A percentile compares a stretch with the other conserved stretches of the same genome.
Evolutionary conservation across 2,329 filamentous ascomycete species (phyloP).

Genomic region (Calonectria leucothoes): DNA sequence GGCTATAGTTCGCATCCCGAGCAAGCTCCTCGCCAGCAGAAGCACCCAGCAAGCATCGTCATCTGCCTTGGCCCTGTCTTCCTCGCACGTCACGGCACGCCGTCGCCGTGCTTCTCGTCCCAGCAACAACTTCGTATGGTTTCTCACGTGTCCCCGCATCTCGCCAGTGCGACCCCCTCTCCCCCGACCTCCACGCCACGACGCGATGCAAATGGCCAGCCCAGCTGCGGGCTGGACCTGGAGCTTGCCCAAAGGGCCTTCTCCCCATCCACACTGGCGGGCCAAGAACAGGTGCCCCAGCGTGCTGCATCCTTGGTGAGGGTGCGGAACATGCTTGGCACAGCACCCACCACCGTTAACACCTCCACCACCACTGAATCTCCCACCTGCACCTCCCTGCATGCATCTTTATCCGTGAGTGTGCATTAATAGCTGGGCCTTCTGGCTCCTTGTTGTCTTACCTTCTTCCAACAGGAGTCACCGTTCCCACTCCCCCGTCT

Average conservation of each 20-base stretch:
- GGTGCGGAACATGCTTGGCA: slow-evolving; percentile 24
- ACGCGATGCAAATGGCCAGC: slow-evolving; percentile 37
- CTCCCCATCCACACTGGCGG: slow-evolving; percentile 6
- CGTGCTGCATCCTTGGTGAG: slow-evolving; percentile 17
- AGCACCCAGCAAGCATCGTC: slow-evolving; percentile 12
- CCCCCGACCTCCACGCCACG: slow-evolving; percentile 42
- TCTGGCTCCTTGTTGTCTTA: slow-evolving; percentile 43
- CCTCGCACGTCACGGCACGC: slow-evolving; percentile 39
- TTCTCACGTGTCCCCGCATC: slow-evolving; percentile 45
- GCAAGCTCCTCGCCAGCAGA: not conserved
- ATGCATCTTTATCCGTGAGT: slow-evolving; percentile 41
- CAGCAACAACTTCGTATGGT: slow-evolving; percentile 38
- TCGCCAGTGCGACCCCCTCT: slow-evolving; percentile 24
- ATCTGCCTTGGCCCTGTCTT: slow-evolving; percentile 14
- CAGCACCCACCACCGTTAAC: slow-evolving; percentile 33
- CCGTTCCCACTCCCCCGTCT: slow-evolving; percentile 35
- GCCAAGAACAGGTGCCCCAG: slow-evolving; percentile 22
- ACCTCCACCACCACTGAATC: slow-evolving; percentile 12
- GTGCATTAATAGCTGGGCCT: slow-evolving; percentile 39
- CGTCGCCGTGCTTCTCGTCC: slow-evolving; percentile 25
- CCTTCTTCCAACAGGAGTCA: slow-evolving; percentile 33
- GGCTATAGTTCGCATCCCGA: not conserved
- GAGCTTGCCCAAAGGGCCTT: slow-evolving; percentile 31
- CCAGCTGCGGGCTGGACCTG: slow-evolving; percentile 35
- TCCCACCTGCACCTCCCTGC: slow-evolving; percentile 33